Conservation (phyloP, 768 basidiomycete genomes). For the Suillus sp. region DNA sequence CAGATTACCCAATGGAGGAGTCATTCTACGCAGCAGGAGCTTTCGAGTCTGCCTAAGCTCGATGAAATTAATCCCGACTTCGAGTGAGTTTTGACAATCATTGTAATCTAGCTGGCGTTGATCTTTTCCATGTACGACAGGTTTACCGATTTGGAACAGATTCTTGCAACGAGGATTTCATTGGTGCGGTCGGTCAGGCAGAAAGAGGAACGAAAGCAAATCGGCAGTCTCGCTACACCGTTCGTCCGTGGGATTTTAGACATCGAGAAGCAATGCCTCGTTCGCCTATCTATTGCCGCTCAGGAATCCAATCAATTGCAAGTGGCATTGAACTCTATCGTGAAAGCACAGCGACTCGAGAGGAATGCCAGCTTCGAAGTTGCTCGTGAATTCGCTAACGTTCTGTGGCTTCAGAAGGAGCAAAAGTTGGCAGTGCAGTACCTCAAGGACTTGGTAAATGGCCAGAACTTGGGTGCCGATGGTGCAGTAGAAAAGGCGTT, state of each 20-base stretch:
- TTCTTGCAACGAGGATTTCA: constrained; percentile 81
- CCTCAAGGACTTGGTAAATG: constrained; percentile 45
- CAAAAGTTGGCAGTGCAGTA: constrained; percentile 80
- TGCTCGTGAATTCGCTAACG: constrained; percentile 82
- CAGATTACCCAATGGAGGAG: constrained; percentile 72
- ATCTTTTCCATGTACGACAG: constrained; percentile 38
- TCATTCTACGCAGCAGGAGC: constrained; percentile 26
- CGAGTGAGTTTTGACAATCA: constrained; percentile 52
- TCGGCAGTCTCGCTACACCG: constrained; percentile 68
- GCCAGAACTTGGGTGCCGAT: constrained; percentile 18
- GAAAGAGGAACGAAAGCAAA: constrained; percentile 72
- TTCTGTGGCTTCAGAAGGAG: constrained; percentile 88
- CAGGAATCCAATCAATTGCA: constrained; percentile 69
- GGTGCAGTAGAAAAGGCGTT: constrained; percentile 38
- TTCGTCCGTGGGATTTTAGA: constrained; percentile 52
- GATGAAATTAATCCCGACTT: constrained; percentile 54
- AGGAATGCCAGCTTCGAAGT: constrained; percentile 49
- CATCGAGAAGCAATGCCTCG: constrained; percentile 69
- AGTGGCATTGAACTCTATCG: constrained; percentile 83
- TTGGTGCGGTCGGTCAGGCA: constrained; percentile 72
- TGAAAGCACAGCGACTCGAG: constrained; percentile 71
- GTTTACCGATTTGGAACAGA: constrained; percentile 71
- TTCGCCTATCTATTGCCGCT: constrained; percentile 72
- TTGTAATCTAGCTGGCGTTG: neutral
- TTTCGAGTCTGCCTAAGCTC: constrained; percentile 46